phyloP scores from a whole-genome alignment of 2,329 filamentous ascomycete genomes.

The Alternaria sp. region DNA sequence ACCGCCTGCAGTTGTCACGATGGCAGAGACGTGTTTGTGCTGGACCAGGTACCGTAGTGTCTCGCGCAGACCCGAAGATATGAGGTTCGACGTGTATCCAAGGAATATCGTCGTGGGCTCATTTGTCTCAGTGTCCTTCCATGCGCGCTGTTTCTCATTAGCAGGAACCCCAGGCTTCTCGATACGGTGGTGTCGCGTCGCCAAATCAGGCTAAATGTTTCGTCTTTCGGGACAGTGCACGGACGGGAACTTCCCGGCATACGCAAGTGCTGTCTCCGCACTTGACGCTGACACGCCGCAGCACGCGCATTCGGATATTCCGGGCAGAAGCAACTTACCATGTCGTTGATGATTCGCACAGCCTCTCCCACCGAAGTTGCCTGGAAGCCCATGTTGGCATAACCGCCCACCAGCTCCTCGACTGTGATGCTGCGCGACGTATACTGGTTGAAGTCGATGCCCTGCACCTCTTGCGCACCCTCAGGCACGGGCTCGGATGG shows the following conservation, averaged over 20 bases:
- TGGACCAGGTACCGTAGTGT: slow-evolving; percentile 92
- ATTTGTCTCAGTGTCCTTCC: slow-evolving; percentile 80
- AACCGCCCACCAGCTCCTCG: slow-evolving; percentile 80
- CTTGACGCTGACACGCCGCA: slow-evolving; percentile 18
- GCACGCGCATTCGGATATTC: slow-evolving; percentile 18
- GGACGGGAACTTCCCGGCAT: slow-evolving; percentile 26
- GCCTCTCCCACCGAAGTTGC: slow-evolving; percentile 84
- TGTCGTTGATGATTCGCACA: slow-evolving; percentile 90
- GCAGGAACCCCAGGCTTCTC: slow-evolving; percentile 34
- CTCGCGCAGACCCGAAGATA: slow-evolving; percentile 92
- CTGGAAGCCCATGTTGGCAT: slow-evolving; percentile 88
- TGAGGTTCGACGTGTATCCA: slow-evolving; percentile 96
- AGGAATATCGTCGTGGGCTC: slow-evolving; percentile 92
- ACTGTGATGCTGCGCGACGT: slow-evolving; percentile 79
- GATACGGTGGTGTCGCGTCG: slow-evolving; percentile 32
- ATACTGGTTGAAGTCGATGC: slow-evolving; percentile 90
- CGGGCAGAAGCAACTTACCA: slow-evolving; percentile 66
- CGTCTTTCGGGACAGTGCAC: slow-evolving; percentile 31
- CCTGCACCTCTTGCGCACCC: slow-evolving; percentile 80
- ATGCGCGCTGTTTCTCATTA: slow-evolving; percentile 68
- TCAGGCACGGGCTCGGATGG: slow-evolving; percentile 82
- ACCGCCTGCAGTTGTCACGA: slow-evolving; percentile 94
- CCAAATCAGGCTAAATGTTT: slow-evolving; percentile 46
- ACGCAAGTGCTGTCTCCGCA: slow-evolving; percentile 31
- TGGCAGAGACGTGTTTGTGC: slow-evolving; percentile 88